Percentiles rank a stretch among this genome's conserved stretches.
These are phyloP conservation scores for Drechslerella coelobrocha DNA, from an alignment of 2,329 filamentous ascomycete species.

Conservation along the genomic window DNA sequence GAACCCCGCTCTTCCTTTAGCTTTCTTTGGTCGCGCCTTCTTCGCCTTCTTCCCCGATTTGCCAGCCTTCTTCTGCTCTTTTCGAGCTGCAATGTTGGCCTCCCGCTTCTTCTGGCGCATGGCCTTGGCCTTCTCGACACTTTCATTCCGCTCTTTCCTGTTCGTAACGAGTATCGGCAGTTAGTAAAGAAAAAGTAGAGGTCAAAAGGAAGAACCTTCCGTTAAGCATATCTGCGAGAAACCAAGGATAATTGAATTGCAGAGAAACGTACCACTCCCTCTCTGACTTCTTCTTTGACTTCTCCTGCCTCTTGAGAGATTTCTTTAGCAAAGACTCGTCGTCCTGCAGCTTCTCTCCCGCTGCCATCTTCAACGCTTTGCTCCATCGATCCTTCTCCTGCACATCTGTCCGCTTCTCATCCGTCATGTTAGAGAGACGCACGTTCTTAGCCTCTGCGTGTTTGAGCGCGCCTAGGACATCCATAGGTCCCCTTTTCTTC, in stretches of 20 bases:
- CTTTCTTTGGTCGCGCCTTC: slow-evolving; percentile 59
- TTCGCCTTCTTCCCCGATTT: slow-evolving; percentile 64
- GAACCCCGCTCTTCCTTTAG: slow-evolving; percentile 65
- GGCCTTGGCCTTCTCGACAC: slow-evolving; percentile 76
- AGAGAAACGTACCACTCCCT: slow-evolving; percentile 71
- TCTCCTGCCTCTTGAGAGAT: slow-evolving; percentile 90
- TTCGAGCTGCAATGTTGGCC: slow-evolving; percentile 75
- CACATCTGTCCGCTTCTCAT: slow-evolving; percentile 81
- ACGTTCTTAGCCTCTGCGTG: slow-evolving; percentile 86
- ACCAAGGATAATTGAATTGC: neutral
- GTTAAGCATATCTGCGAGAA: neutral
- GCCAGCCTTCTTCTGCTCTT: slow-evolving; percentile 73
- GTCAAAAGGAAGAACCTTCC: slow-evolving; percentile 24
- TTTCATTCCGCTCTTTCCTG: slow-evolving; percentile 69
- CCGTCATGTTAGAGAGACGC: slow-evolving; percentile 75
- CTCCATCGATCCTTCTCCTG: slow-evolving; percentile 95
- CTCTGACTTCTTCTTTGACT: slow-evolving; percentile 86
- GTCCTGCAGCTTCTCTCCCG: slow-evolving; percentile 87
- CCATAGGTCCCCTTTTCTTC: slow-evolving; percentile 81
- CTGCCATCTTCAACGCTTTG: slow-evolving; percentile 83
- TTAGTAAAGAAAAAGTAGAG: slow-evolving; percentile 43
- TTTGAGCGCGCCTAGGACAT: slow-evolving; percentile 83
- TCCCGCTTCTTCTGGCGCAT: slow-evolving; percentile 82
- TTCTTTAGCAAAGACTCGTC: slow-evolving; percentile 89
- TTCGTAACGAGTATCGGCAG: slow-evolving; percentile 7